These are phyloP conservation scores for Cicer bijugum DNA, from an alignment of 306 rosid genomes.

Conservation along the genomic window DNA sequence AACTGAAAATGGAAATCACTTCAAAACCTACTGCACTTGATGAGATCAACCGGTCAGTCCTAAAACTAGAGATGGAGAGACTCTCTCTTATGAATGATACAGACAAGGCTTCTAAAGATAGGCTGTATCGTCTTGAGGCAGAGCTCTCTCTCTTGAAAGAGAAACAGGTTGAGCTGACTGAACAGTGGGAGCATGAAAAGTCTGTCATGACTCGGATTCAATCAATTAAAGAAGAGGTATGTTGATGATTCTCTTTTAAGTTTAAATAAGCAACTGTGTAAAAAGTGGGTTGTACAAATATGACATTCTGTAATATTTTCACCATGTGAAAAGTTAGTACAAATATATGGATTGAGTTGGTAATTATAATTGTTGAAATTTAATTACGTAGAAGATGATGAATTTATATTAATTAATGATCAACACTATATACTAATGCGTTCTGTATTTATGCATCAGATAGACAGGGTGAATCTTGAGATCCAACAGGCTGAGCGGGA, in stretches of 20 bases:
- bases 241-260: background rate
- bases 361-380: slow-evolving; percentile 14
- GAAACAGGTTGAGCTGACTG: slow-evolving; percentile 75
- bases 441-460: slow-evolving; percentile 53
- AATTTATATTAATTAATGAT: slow-evolving; percentile 15
- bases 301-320: slow-evolving; percentile 17
- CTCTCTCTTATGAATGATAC: slow-evolving; percentile 88
- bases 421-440: slow-evolving; percentile 13
- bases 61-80: slow-evolving; percentile 96
- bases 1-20: slow-evolving; percentile 96
- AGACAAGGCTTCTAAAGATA: slow-evolving; percentile 87
- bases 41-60: slow-evolving; percentile 88
- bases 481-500: slow-evolving; percentile 98
- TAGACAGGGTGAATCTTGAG: slow-evolving; percentile 93
- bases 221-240: slow-evolving; percentile 96
- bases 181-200: slow-evolving; percentile 99
- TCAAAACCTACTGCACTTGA: slow-evolving; percentile 94
- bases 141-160: slow-evolving; percentile 87
- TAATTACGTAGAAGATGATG: background rate
- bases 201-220: slow-evolving; percentile 94
- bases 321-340: background rate
- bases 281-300: slow-evolving; percentile 8
- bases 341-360: slow-evolving; percentile 19
- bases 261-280: background rate
- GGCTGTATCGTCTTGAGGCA: slow-evolving; percentile 84